Evolutionary conservation across 345 rosid species (phyloP).

Genomic region (Syzygium aromaticum): DNA sequence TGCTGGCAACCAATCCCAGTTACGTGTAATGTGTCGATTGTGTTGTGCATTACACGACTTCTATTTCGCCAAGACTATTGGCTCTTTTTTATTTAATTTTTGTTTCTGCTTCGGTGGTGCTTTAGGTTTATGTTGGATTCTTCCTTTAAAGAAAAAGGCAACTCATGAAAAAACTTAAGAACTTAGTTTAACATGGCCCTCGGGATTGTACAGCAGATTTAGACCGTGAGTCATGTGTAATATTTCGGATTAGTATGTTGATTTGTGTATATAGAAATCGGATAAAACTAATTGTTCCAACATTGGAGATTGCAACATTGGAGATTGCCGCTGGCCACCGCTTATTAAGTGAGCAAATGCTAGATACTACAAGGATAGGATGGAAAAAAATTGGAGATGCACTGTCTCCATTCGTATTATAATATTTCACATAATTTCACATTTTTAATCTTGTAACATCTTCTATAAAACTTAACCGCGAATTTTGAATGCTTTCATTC

Average conservation of each 20-base stretch:
- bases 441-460: not conserved
- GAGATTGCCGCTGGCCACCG: not conserved
- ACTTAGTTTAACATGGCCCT: not conserved
- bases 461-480: not conserved
- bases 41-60: not conserved
- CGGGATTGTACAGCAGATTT: not conserved
- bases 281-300: not conserved
- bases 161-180: not conserved
- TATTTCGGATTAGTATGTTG: not conserved
- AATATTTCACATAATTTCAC: not conserved
- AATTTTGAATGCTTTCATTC: not conserved
- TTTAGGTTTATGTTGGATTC: not conserved
- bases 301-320: not conserved
- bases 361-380: not conserved
- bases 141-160: not conserved
- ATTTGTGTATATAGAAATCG: not conserved
- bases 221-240: not conserved
- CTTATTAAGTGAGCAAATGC: not conserved
- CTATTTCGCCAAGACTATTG: not conserved
- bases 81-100: not conserved
- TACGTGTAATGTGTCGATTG: not conserved
- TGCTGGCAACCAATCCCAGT: not conserved
- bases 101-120: not conserved
- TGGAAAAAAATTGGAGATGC: not conserved
- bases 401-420: not conserved